Evolutionary conservation across 164 flowering plant species (phyloP), one percentile per base, ranked within the genome.

Genomic region (Platanus orientalis): DNA sequence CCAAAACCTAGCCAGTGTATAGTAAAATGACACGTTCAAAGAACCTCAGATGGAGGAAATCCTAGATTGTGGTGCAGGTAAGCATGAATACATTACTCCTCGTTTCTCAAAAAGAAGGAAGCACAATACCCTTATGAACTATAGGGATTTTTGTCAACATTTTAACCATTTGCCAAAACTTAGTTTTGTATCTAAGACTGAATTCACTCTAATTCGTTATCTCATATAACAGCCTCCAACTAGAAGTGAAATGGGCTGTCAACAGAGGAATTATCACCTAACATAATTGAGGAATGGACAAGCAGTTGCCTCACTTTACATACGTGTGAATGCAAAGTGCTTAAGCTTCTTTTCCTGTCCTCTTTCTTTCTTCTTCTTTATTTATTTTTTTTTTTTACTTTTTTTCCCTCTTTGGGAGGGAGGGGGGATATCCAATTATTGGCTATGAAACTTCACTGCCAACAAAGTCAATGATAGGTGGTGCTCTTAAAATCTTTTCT

Each of bases 1-100:
- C 96, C 80, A 95, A 78, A 48, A 91, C 83, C 99, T 91, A 76
- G 26, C 55, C 68, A 52, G 25, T 40, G 14, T 21, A 25, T 7
- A 26, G 9, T 17, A 51, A 63, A 32, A 61, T 36, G 27, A 50
- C 4, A 23, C 16, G 47, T 32, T 50, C 30, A 19, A 24, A 54
- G 21, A 55, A 24, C n/a, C 7, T 29, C 42, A n/a, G 12, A 44
- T 32, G 11, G 42, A 5, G 17, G 4, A 45, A 30, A 58, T 49
- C 52, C 52, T 20, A 21, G 24, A 20, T 49, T 49, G 24, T 6
- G 11, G 7, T 21, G 52, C 19, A 9, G 24, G 52, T 25, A 7
- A 49, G 20, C 20, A 21, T 20, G 11, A 6, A 2, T 5, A 21
- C 11, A 20, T 49, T 9, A 20, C 2, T 49, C 25, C 24, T 45